Conservation (phyloP, 495 filamentous ascomycete genomes). For the Xylaria flabelliformis region DNA sequence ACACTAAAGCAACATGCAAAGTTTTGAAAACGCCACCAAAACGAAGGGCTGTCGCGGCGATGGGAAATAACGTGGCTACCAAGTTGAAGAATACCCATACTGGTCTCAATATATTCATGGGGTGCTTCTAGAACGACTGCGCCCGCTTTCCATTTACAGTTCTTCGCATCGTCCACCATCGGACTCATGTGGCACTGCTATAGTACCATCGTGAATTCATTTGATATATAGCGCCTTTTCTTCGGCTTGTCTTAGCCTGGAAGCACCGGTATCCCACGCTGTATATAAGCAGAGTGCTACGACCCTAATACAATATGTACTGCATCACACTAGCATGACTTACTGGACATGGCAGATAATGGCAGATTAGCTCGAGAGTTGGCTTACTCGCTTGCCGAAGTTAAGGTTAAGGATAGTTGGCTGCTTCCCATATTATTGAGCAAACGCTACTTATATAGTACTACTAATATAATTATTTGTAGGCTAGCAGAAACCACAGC, state of each 20-base stretch:
- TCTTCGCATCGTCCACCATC: conserved; percentile 10
- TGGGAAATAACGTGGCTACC: conserved; percentile 11
- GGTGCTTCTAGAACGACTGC: conserved; percentile 21
- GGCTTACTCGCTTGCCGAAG: background rate
- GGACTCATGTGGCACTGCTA: conserved; percentile 20
- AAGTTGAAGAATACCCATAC: background rate
- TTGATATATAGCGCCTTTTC: conserved; percentile 8
- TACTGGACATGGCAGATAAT: conserved; percentile 15
- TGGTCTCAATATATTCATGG: background rate
- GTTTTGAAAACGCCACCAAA: conserved; percentile 8
- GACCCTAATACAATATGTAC: conserved; percentile 14
- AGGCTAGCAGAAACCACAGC: background rate
- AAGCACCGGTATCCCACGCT: conserved; percentile 19
- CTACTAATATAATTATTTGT: background rate
- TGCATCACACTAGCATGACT: conserved; percentile 5
- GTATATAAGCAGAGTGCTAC: conserved; percentile 19
- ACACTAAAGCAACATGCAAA: background rate
- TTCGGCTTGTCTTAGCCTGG: conserved; percentile 15
- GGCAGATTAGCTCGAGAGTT: conserved; percentile 4
- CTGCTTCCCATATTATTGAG: background rate
- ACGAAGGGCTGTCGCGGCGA: conserved; percentile 9
- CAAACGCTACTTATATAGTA: background rate
- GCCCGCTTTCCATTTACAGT: background rate
- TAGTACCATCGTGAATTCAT: conserved; percentile 9
- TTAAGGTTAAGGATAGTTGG: background rate